These are phyloP conservation scores for Telfairia occidentalis DNA, from an alignment of 331 rosid genomes.

Conservation along the genomic window DNA sequence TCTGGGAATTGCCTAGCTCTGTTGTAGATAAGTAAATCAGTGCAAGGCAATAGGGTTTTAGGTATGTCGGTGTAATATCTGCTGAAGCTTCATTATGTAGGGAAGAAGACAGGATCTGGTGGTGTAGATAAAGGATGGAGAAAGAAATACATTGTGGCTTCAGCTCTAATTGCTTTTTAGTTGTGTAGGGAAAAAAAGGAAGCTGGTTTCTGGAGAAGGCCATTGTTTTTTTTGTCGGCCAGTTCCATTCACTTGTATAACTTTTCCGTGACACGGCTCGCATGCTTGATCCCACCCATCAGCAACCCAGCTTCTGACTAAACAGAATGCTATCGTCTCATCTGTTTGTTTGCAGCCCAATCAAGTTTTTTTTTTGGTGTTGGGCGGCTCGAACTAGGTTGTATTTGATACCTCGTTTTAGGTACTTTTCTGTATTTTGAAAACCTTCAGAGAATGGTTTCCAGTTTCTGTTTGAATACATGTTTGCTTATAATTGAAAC, in stretches of 20 bases:
- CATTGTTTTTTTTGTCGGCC: constrained; percentile 13
- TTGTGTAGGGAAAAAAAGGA: background rate
- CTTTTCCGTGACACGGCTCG: background rate
- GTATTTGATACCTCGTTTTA: background rate
- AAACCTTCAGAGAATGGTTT: background rate
- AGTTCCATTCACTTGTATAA: background rate
- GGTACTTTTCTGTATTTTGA: background rate
- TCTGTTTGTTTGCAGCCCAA: constrained; percentile 7
- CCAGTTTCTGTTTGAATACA: background rate
- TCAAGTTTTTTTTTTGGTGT: background rate
- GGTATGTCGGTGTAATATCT: background rate
- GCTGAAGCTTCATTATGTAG: constrained; percentile 7
- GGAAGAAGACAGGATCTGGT: background rate
- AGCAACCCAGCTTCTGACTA: constrained; percentile 6
- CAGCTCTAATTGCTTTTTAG: constrained; percentile 8
- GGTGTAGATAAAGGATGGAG: constrained; percentile 8
- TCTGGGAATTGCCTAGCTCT: constrained; percentile 5
- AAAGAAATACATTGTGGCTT: constrained; percentile 7
- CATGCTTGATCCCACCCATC: background rate
- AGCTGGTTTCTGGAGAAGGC: constrained; percentile 9
- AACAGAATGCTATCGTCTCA: background rate
- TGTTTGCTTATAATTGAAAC: background rate
- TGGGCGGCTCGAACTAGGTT: constrained; percentile 10
- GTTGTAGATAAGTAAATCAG: constrained; percentile 10
- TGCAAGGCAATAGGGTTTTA: background rate